Evolutionary conservation across 2,329 filamentous ascomycete species (phyloP).

Genomic region (Xylaria multiplex): DNA sequence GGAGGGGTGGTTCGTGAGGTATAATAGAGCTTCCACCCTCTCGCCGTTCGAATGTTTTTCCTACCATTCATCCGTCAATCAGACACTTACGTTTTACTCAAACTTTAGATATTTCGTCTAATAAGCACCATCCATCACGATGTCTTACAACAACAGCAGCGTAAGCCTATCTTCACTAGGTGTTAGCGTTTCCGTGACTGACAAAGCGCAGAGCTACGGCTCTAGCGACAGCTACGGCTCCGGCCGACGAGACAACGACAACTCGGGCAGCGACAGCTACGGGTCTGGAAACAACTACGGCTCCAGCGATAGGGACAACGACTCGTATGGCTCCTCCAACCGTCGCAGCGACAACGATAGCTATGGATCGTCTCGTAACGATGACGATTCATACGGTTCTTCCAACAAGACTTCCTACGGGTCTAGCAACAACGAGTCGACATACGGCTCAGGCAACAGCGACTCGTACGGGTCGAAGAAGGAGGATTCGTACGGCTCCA

Average conservation of each 20-base stretch:
- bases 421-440: not conserved
- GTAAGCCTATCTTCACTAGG: slow-evolving; percentile 40
- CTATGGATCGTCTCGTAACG: slow-evolving; percentile 28
- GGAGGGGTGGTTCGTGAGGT: slow-evolving; percentile 25
- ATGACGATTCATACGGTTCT: slow-evolving; percentile 34
- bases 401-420: slow-evolving; percentile 27
- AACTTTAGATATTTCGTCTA: slow-evolving; percentile 3
- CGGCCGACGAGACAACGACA: slow-evolving; percentile 22
- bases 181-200: slow-evolving; percentile 1
- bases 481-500: slow-evolving; percentile 26
- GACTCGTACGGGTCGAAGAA: slow-evolving; percentile 14
- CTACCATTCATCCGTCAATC: not conserved
- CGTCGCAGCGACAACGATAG: slow-evolving; percentile 22
- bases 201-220: slow-evolving; percentile 40
- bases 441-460: not conserved
- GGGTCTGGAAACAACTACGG: slow-evolving; percentile 29
- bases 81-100: not conserved
- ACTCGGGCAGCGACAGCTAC: slow-evolving; percentile 22
- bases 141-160: slow-evolving; percentile 61
- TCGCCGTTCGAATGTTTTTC: not conserved
- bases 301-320: slow-evolving; percentile 34
- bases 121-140: slow-evolving; percentile 34
- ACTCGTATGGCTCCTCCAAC: slow-evolving; percentile 30
- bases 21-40: slow-evolving; percentile 35
- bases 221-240: slow-evolving; percentile 37